phyloP scores from a whole-genome alignment of 1,284 basidiomycete genomes.

The Sporisorium reilianum region DNA sequence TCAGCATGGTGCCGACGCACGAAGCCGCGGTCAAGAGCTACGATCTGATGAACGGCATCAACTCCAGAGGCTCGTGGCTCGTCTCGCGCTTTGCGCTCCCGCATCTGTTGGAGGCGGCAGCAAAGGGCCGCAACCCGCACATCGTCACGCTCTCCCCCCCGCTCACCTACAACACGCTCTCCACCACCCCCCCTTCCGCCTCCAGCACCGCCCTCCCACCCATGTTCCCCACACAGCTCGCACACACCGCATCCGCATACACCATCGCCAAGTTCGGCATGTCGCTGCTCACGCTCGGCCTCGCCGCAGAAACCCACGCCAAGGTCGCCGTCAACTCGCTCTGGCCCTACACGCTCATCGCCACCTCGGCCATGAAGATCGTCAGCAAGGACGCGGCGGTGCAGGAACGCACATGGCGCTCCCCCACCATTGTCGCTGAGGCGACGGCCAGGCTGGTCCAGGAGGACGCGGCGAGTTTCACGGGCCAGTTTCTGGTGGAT shows the following conservation, averaged over 20 bases:
- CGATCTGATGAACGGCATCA: slow-evolving; percentile 59
- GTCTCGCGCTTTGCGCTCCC: slow-evolving; percentile 63
- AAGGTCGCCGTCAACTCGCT: slow-evolving; percentile 61
- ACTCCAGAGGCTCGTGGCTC: slow-evolving; percentile 64
- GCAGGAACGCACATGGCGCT: slow-evolving; percentile 53
- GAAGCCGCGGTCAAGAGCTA: slow-evolving; percentile 56
- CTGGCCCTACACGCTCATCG: slow-evolving; percentile 62
- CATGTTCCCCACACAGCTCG: slow-evolving; percentile 48
- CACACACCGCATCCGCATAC: slow-evolving; percentile 51
- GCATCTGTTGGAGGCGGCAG: slow-evolving; percentile 56
- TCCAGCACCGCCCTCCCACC: slow-evolving; percentile 19
- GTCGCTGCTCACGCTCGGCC: slow-evolving; percentile 59
- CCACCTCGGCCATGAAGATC: slow-evolving; percentile 63
- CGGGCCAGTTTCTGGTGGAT: slow-evolving; percentile 62
- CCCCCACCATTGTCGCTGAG: slow-evolving; percentile 62
- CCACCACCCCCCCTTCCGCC: slow-evolving; percentile 41
- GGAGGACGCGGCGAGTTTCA: slow-evolving; percentile 33
- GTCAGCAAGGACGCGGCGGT: slow-evolving; percentile 49
- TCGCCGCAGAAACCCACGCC: slow-evolving; percentile 61
- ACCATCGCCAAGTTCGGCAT: slow-evolving; percentile 67
- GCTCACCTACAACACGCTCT: slow-evolving; percentile 48
- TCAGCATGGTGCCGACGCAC: slow-evolving; percentile 58
- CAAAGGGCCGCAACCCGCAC: slow-evolving; percentile 58
- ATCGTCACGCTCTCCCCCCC: slow-evolving; percentile 66
- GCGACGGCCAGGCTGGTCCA: slow-evolving; percentile 62